phyloP scores from a whole-genome alignment of 2,329 filamentous ascomycete genomes.

The Parafenestella ontariensis region DNA sequence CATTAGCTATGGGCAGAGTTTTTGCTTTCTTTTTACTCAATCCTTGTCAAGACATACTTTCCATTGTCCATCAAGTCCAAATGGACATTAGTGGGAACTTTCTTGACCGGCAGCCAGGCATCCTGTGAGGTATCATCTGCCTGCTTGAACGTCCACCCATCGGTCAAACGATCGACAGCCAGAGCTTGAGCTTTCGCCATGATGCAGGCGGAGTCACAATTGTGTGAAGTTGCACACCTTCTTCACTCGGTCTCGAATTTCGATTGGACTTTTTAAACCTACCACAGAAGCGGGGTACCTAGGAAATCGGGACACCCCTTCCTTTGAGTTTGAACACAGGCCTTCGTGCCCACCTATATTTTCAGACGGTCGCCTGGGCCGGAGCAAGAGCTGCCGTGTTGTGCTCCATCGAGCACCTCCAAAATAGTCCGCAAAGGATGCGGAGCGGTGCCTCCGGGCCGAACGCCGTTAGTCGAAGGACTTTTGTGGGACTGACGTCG shows the following conservation, averaged over 20 bases:
- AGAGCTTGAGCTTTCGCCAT: conserved; percentile 39
- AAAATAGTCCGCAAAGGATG: conserved; percentile 22
- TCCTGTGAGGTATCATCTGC: conserved; percentile 48
- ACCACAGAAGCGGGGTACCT: conserved; percentile 15
- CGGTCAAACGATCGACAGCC: conserved; percentile 40
- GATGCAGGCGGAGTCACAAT: conserved; percentile 5
- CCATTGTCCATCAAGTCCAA: conserved; percentile 56
- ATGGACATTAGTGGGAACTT: conserved; percentile 58
- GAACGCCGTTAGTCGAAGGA: conserved; percentile 24
- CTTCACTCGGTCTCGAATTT: conserved; percentile 5
- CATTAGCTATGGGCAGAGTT: background rate
- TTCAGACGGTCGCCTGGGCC: conserved; percentile 31
- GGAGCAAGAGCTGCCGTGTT: conserved; percentile 36
- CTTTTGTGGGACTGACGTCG: conserved; percentile 17
- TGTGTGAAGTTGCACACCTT: background rate
- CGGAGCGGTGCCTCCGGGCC: conserved; percentile 27
- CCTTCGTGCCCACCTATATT: conserved; percentile 33
- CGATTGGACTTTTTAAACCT: conserved; percentile 3
- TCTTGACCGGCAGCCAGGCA: conserved; percentile 54
- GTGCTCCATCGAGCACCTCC: conserved; percentile 32
- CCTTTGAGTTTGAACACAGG: conserved; percentile 13
- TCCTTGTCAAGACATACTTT: conserved; percentile 45
- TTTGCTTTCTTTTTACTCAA: background rate
- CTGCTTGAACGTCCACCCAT: conserved; percentile 57
- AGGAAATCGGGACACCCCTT: conserved; percentile 8